phyloP scores from a whole-genome alignment of 257 asterid species.

The Scutellaria baicalensis region DNA sequence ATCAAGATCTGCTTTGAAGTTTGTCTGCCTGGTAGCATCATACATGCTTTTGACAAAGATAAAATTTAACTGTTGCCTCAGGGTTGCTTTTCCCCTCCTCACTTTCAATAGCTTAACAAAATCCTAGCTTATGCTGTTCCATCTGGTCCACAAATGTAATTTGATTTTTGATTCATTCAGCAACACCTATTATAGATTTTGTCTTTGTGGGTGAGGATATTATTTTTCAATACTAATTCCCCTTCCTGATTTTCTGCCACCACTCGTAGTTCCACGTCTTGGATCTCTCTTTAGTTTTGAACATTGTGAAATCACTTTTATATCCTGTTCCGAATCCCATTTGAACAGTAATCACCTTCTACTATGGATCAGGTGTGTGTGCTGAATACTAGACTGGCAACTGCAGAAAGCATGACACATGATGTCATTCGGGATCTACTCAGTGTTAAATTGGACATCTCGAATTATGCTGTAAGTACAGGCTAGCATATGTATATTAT shows the following conservation, averaged over 20 bases:
- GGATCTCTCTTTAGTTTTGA: neutral
- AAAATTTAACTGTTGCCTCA: neutral
- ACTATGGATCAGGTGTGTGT: conserved; percentile 53
- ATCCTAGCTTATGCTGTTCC: neutral
- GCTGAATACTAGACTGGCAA: conserved; percentile 70
- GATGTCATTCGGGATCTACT: conserved; percentile 94
- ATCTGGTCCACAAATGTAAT: neutral
- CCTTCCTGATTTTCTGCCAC: neutral
- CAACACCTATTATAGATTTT: neutral
- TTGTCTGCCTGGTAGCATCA: conserved; percentile 1
- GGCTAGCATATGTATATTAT: neutral
- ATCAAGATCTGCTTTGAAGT: conserved; percentile 8
- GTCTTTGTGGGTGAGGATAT: neutral
- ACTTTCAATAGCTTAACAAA: neutral
- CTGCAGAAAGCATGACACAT: conserved; percentile 91
- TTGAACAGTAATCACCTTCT: neutral
- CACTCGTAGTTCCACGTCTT: neutral
- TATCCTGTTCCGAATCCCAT: neutral
- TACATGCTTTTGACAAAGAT: neutral
- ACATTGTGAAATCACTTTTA: neutral
- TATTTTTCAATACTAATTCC: neutral
- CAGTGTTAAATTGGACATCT: conserved; percentile 80
- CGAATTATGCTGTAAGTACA: conserved; percentile 70
- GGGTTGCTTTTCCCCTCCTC: neutral
- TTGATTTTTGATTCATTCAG: neutral